These are phyloP conservation scores for Heracleum sosnowskyi DNA, from an alignment of 129 eudicot species.

Conservation along the genomic window DNA sequence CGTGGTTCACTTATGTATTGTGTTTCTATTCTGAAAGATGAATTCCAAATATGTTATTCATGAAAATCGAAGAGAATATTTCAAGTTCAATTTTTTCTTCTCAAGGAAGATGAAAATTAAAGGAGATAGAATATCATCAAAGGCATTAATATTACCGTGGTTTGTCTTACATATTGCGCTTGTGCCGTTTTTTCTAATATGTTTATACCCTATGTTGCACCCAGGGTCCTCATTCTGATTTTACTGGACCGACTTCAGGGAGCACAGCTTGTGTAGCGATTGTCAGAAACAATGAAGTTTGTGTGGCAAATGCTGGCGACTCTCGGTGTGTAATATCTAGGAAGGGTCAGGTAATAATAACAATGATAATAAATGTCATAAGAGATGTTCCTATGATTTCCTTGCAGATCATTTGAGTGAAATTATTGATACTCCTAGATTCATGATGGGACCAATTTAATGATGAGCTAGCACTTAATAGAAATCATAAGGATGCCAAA, in stretches of 20 bases:
- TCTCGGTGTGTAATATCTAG: constrained; percentile 93
- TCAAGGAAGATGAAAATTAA: not conserved
- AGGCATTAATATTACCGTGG: not conserved
- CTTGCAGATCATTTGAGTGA: constrained; percentile 5
- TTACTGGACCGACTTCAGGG: constrained; percentile 96
- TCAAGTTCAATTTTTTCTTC: not conserved
- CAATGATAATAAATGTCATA: not conserved
- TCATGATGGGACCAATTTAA: not conserved
- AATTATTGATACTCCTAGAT: constrained; percentile 1
- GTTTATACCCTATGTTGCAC: not conserved
- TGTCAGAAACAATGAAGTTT: constrained; percentile 59
- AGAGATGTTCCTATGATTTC: constrained; percentile 1
- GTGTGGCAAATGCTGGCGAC: constrained; percentile 97
- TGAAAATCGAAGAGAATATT: not conserved
- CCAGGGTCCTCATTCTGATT: constrained; percentile 99
- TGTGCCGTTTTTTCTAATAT: not conserved
- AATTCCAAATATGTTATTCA: not conserved
- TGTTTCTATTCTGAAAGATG: not conserved
- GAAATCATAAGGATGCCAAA: not conserved
- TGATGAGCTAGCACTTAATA: not conserved
- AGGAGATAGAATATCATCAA: not conserved
- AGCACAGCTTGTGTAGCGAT: constrained; percentile 92
- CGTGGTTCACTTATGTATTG: not conserved
- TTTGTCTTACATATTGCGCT: not conserved
- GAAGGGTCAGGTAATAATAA: constrained; percentile 89